Conservation (phyloP, 257 asterid genomes). For the Solanum stenotomum region DNA sequence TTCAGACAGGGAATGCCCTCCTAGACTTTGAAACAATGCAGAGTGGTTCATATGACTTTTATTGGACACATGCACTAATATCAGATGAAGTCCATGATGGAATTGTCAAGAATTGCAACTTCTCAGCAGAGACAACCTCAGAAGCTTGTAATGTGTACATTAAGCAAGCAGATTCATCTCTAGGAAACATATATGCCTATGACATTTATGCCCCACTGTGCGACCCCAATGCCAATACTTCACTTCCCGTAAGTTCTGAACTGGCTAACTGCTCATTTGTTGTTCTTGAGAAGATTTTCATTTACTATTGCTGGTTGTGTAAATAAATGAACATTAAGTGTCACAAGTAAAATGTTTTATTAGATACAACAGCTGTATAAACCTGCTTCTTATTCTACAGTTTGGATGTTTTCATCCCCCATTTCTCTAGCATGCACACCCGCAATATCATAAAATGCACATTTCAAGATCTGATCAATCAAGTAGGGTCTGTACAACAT, state of each 20-base stretch:
- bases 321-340: not conserved
- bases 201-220: constrained; percentile 54
- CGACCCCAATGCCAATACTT: not conserved
- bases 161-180: constrained; percentile 6
- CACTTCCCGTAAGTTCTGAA: not conserved
- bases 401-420: not conserved
- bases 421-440: not conserved
- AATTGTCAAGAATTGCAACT: constrained; percentile 35
- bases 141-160: constrained; percentile 1
- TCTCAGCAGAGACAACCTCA: constrained; percentile 10
- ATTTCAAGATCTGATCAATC: not conserved
- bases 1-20: constrained; percentile 60
- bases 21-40: constrained; percentile 16
- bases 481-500: not conserved
- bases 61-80: constrained; percentile 49
- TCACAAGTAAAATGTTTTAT: not conserved
- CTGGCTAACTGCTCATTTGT: not conserved
- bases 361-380: not conserved
- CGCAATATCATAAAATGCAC: not conserved
- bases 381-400: not conserved
- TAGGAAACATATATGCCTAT: constrained; percentile 16
- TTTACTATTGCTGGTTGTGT: not conserved
- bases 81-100: constrained; percentile 53
- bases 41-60: constrained; percentile 30
- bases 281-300: not conserved